Evolutionary conservation across 1,284 basidiomycete genomes (phyloP).

Genomic region (Mycena citricolor): DNA sequence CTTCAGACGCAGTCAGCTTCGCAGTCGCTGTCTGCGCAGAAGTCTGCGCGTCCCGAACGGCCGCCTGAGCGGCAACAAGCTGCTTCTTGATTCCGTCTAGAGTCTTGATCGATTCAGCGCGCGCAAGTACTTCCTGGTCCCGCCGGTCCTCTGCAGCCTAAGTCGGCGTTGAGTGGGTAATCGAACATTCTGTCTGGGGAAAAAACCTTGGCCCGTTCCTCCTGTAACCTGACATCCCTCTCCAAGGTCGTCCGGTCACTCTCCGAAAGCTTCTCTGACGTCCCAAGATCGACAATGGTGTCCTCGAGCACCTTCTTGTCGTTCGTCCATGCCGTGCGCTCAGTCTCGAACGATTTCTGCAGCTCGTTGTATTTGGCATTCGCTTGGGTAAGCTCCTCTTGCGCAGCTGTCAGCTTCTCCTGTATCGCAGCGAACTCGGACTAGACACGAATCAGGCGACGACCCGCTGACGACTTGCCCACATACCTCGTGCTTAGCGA

Average conservation of each 20-base stretch:
- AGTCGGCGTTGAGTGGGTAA: too few relatives aligned
- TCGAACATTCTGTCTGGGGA: too few relatives aligned
- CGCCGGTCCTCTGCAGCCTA: slow-evolving; percentile 82
- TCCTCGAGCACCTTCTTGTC: slow-evolving; percentile 82
- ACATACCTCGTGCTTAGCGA: slow-evolving; percentile 66
- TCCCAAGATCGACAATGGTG: slow-evolving; percentile 73
- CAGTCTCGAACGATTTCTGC: slow-evolving; percentile 62
- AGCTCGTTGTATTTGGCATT: slow-evolving; percentile 55
- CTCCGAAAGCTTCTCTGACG: slow-evolving; percentile 65
- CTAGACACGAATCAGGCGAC: slow-evolving; percentile 38
- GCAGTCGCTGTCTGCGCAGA: slow-evolving; percentile 73
- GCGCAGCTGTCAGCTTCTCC: slow-evolving; percentile 56
- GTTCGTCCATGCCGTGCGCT: slow-evolving; percentile 65
- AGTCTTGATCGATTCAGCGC: slow-evolving; percentile 79
- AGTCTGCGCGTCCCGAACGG: slow-evolving; percentile 56
- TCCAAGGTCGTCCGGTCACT: slow-evolving; percentile 64
- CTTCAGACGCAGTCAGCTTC: slow-evolving; percentile 68
- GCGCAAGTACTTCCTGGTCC: slow-evolving; percentile 75
- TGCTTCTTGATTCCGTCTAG: slow-evolving; percentile 68
- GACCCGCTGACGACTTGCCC: not conserved
- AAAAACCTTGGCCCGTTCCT: slow-evolving; percentile 76
- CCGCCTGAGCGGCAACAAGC: slow-evolving; percentile 48
- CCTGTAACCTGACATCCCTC: slow-evolving; percentile 61
- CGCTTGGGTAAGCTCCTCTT: slow-evolving; percentile 57
- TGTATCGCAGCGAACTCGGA: slow-evolving; percentile 66